A percentile compares a stretch with the other conserved stretches of the same genome.
These are phyloP conservation scores for Rhizopus delemar DNA, from an alignment of 371 early-diverging fungal genomes.

Conservation along the genomic window DNA sequence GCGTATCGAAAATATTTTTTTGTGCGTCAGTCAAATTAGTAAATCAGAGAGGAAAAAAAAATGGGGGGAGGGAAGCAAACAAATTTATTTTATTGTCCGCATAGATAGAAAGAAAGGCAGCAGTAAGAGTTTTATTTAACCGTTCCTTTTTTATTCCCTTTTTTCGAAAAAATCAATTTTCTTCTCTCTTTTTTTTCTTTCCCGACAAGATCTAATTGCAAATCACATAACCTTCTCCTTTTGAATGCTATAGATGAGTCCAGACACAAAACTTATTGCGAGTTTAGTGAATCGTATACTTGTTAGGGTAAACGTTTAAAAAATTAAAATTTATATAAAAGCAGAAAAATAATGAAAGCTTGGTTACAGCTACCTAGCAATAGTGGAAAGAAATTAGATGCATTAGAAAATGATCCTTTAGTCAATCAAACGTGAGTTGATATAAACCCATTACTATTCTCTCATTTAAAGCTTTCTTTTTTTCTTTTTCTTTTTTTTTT, in stretches of 20 bases:
- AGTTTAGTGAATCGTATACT: conserved; percentile 44
- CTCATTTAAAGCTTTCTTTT: not conserved
- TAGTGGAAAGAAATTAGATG: conserved; percentile 54
- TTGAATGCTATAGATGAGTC: conserved; percentile 29
- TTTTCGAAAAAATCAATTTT: no score
- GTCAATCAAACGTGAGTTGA: conserved; percentile 56
- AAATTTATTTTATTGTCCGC: no score
- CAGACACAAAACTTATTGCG: conserved; percentile 47
- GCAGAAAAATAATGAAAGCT: conserved; percentile 13
- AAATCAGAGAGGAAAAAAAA: no score
- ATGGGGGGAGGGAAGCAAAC: no score
- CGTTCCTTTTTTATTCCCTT: no score
- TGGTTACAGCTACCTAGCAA: conserved; percentile 52
- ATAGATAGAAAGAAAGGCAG: no score
- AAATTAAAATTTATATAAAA: not conserved
- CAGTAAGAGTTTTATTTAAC: no score
- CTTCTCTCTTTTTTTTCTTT: not conserved
- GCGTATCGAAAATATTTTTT: no score
- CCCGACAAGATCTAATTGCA: not conserved
- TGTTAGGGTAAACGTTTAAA: conserved; percentile 30
- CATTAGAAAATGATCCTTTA: conserved; percentile 62
- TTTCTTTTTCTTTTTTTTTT: not conserved
- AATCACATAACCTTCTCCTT: not conserved
- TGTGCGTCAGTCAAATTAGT: no score
- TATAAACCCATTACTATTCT: conserved; percentile 1